These are phyloP conservation scores for Acanthamoeba sp. DNA, from an alignment of 208 protist species.

Conservation along the genomic window DNA sequence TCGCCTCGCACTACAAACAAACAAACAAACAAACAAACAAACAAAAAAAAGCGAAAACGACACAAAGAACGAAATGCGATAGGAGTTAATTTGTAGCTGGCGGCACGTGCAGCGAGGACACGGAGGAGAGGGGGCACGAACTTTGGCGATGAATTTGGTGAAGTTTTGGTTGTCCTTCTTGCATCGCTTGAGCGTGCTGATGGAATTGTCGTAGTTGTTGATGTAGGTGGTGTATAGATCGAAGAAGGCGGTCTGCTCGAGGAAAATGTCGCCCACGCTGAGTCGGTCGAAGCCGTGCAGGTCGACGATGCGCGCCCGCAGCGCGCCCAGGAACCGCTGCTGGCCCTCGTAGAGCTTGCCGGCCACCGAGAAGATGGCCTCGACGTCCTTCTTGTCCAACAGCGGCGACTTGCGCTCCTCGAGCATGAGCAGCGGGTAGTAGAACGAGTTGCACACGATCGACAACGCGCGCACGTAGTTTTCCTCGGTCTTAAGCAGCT, in stretches of 20 bases:
- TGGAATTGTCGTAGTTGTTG: constrained; percentile 57
- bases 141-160: constrained; percentile 22
- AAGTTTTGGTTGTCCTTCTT: constrained; percentile 9
- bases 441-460: constrained; percentile 49
- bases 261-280: constrained; percentile 53
- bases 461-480: constrained; percentile 52
- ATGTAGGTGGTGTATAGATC: constrained; percentile 50
- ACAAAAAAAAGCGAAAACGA: not conserved
- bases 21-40: not conserved
- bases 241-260: constrained; percentile 68
- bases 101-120: not conserved
- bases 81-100: not conserved
- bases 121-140: not conserved
- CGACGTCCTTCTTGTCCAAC: constrained; percentile 5
- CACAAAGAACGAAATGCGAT: not conserved
- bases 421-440: constrained; percentile 50
- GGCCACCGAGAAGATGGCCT: constrained; percentile 59
- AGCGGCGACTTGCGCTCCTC: constrained; percentile 38
- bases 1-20: not conserved
- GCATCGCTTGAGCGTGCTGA: constrained; percentile 45
- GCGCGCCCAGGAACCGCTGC: constrained; percentile 4
- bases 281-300: not conserved
- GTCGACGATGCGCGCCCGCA: not conserved
- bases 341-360: constrained; percentile 27
- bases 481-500: constrained; percentile 57